Base-by-base conservation (phyloP, 306 rosid genomes). In the Lotus japonicus region DNA sequence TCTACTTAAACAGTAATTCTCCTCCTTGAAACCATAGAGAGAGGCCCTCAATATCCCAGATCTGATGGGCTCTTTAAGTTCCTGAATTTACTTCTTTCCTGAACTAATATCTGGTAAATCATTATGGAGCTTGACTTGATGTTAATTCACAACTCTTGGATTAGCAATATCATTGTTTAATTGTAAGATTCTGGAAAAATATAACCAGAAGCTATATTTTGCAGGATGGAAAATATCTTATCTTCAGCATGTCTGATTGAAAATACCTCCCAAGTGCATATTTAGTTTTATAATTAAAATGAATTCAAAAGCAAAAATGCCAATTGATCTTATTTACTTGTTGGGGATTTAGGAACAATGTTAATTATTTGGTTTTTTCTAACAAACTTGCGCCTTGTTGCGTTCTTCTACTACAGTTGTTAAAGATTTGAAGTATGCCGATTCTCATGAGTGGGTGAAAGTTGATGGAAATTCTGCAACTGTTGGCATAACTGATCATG, bases 401-500 rank as follows among this genome's bases (percentile, higher is more conserved):
- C 9, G 45, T 33, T 74, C 57, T 9, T 41, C 16, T 65, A 59
- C 18, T 78, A 68, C 82, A 94, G 97, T 90, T 79, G 48, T 85
- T 75, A 94, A 86, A 74, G 96, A 90, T 79, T 26, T 90, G 36
- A 94, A 86, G 60, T 90, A 94, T 76, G 87, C 85, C 0, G 88
- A 80, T 64, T 86, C 96, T 69, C 97, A 94, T 36, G 97, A 94
- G 69, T 90, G 99, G 99, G 95, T 81, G 64, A 90, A 86, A 50
- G 87, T 90, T 68, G 96, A 90, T 11, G 97, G 95, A 58, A 80
- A 86, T 14, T 79, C 88, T 12, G 96, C 88, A 39, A 82, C 89
- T 12, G 67, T 94, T 44, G 99, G 99, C 66, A 85, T 94, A 76
- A 88, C 96, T 13, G 90, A 90, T 68, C 97, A 94, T 72, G 99